These are phyloP conservation scores for Curvularia spicifera DNA, from an alignment of 2,329 filamentous ascomycete species.

Conservation along the genomic window DNA sequence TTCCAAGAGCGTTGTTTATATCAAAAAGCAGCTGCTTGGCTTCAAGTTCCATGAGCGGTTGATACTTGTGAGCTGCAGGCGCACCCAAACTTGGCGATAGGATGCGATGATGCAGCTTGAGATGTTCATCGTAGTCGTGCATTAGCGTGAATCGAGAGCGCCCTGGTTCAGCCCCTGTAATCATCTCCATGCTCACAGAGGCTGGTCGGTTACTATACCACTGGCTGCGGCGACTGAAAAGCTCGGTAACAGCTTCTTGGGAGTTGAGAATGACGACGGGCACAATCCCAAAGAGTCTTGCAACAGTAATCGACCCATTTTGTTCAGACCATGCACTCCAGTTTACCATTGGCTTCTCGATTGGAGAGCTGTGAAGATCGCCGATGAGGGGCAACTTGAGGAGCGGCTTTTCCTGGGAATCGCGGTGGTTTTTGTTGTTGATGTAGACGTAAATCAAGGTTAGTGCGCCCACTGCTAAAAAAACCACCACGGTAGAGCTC, in stretches of 20 bases:
- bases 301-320: conserved; percentile 11
- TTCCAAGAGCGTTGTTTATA: conserved; percentile 4
- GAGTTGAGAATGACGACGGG: conserved; percentile 20
- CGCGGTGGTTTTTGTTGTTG: conserved; percentile 1
- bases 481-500: conserved; percentile 2
- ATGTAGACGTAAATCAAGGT: conserved; percentile 7
- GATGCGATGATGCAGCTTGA: conserved; percentile 18
- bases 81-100: conserved; percentile 19
- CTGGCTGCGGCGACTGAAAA: conserved; percentile 19
- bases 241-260: conserved; percentile 18
- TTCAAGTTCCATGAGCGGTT: conserved; percentile 18
- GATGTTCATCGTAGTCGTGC: conserved; percentile 21
- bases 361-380: conserved; percentile 17
- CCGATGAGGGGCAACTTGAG: conserved; percentile 18
- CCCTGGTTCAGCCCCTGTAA: conserved; percentile 16
- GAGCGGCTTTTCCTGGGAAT: conserved; percentile 7
- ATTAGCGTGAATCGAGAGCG: conserved; percentile 18
- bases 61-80: conserved; percentile 12
- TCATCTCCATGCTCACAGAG: conserved; percentile 22
- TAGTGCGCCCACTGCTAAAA: conserved; percentile 9
- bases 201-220: conserved; percentile 19
- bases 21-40: conserved; percentile 19
- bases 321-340: conserved; percentile 18
- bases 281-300: conserved; percentile 17
- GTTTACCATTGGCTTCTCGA: conserved; percentile 13